Evolutionary conservation across 1,139 yeast species (phyloP).

Genomic region (Tardiomyces blankii): DNA sequence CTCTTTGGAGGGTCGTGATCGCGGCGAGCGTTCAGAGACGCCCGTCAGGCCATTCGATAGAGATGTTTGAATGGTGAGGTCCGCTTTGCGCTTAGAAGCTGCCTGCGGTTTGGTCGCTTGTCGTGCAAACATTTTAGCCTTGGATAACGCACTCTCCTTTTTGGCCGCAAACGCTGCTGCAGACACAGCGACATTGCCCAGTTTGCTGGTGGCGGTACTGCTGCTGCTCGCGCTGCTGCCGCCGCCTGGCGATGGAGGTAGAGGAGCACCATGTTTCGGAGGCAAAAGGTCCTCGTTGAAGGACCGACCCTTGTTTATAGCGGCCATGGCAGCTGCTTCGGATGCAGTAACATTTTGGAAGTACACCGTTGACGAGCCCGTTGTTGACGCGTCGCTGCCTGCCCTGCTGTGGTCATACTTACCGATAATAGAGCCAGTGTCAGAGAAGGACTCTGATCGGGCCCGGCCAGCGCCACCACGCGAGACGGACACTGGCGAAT

Average conservation of each 20-base stretch:
- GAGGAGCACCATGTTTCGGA: conserved; percentile 1
- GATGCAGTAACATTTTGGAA: conserved; percentile 7
- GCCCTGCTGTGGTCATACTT: not conserved
- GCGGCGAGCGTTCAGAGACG: conserved; percentile 29
- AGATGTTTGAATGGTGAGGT: conserved; percentile 23
- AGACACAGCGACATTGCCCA: conserved; percentile 13
- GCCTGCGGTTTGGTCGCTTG: conserved; percentile 5
- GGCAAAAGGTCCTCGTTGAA: not conserved
- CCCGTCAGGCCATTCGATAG: conserved; percentile 23
- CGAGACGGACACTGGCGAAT: not conserved
- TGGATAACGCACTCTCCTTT: conserved; percentile 20
- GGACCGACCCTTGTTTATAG: conserved; percentile 13
- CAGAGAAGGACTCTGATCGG: not conserved
- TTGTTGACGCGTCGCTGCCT: not conserved
- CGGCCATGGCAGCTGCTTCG: conserved; percentile 13
- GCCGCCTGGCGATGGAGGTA: conserved; percentile 2
- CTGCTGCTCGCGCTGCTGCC: conserved; percentile 1
- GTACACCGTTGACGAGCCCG: not conserved
- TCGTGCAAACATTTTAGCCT: conserved; percentile 23
- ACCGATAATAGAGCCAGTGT: not conserved
- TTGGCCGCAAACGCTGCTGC: conserved; percentile 21
- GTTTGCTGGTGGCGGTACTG: conserved; percentile 1
- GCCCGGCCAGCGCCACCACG: not conserved
- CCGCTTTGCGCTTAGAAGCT: conserved; percentile 18
- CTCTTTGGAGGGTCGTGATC: conserved; percentile 33